Percentiles rank a stretch among this genome's conserved stretches.
Evolutionary conservation across 2,329 filamentous ascomycete genomes (phyloP).

Genomic region (Dissoconium aciculare): DNA sequence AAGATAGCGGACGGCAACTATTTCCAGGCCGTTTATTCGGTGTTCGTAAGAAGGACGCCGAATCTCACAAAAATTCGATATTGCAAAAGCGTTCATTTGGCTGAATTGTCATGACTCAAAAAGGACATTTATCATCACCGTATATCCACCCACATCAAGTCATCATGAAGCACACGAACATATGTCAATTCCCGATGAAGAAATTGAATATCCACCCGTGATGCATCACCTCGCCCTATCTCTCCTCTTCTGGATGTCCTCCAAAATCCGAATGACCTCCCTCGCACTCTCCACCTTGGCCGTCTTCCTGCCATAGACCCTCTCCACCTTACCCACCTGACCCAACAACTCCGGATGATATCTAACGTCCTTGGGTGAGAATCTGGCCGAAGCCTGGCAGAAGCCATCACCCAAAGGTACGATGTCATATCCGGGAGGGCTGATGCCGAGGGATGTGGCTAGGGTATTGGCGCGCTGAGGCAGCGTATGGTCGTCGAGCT

Average conservation of each 20-base stretch:
- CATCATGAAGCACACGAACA: no score
- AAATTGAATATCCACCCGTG: no score
- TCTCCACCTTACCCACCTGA: constrained; percentile 28
- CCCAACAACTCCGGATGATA: constrained; percentile 19
- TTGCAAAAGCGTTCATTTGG: no score
- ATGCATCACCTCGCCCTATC: no score
- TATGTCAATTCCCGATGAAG: no score
- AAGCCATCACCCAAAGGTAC: constrained; percentile 15
- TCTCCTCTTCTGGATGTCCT: constrained; percentile 17
- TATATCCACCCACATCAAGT: no score
- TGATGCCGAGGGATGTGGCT: constrained; percentile 14
- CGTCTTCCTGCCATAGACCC: constrained; percentile 35
- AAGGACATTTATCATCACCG: no score
- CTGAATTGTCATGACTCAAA: no score
- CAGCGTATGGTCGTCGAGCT: neutral
- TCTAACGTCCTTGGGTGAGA: constrained; percentile 13
- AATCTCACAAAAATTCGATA: no score
- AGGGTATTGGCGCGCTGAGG: constrained; percentile 13
- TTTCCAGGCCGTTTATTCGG: no score
- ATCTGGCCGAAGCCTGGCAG: constrained; percentile 25
- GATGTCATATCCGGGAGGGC: constrained; percentile 8
- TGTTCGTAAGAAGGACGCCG: no score
- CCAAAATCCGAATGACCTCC: constrained; percentile 26
- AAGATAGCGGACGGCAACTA: no score
- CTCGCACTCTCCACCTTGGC: constrained; percentile 36